A percentile compares a stretch with the other conserved stretches of the same genome.
phyloP scores from a whole-genome alignment of 2,329 filamentous ascomycete species.

The Colletotrichum simmondsii region DNA sequence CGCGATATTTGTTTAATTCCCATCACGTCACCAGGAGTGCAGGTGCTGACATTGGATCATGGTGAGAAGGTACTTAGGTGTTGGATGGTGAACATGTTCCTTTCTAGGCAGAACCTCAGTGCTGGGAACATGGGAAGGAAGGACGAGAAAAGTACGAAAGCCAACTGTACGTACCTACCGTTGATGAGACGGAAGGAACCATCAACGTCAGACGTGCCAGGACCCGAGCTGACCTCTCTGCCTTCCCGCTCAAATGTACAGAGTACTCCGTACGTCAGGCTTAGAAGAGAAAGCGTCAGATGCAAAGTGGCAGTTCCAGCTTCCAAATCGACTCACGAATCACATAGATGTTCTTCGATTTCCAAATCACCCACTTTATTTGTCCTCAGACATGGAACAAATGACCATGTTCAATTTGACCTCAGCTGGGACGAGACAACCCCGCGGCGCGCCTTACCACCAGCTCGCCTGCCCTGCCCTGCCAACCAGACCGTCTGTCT shows the following conservation, averaged over 20 bases:
- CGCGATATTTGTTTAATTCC: background rate
- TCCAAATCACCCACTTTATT: background rate
- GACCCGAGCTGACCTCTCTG: background rate
- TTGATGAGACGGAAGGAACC: background rate
- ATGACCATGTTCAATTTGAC: background rate
- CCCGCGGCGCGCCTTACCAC: background rate
- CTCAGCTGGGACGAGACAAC: slow-evolving; percentile 10
- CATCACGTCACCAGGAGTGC: slow-evolving; percentile 21
- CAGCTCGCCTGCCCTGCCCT: background rate
- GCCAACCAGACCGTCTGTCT: background rate
- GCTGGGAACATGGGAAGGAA: background rate
- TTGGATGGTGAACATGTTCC: slow-evolving; percentile 4
- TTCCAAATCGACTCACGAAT: background rate
- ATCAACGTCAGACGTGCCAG: slow-evolving; percentile 8
- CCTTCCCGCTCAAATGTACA: background rate
- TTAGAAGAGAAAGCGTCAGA: background rate
- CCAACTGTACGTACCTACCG: background rate
- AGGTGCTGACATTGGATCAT: slow-evolving; percentile 1
- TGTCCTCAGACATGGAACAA: background rate
- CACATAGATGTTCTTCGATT: background rate
- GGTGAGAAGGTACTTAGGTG: background rate
- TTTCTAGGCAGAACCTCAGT: background rate
- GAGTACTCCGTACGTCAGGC: slow-evolving; percentile 19
- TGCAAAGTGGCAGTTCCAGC: background rate
- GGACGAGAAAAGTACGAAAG: slow-evolving; percentile 3